Evolutionary conservation across 2,329 filamentous ascomycete genomes (phyloP), one percentile per base, ranked within the genome.

Genomic region (Dactylonectria macrodidyma): DNA sequence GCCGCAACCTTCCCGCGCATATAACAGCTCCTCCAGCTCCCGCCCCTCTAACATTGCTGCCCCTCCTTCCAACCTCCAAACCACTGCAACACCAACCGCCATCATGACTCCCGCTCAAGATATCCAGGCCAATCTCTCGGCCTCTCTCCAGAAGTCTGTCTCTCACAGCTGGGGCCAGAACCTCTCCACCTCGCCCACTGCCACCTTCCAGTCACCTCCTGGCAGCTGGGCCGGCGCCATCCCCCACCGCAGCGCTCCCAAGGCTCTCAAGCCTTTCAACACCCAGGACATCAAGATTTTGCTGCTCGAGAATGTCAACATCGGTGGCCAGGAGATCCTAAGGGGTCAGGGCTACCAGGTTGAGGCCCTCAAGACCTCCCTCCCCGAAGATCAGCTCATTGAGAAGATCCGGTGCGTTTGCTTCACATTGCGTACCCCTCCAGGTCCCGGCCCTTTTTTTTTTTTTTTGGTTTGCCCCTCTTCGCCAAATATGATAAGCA

Each of bases 281-380:
- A 96, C 95, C 24, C 91, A 95, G 78, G 95, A 98, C 79, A 95
- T 99, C 84, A 98, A 98, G 85, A 97, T 99, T 64, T 84, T 99
- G 65, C 88, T 99, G 19, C 86, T 99, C 36, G 96, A 99, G 81
- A 99, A 98, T 83, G 93, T 99, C 78, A 99, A 99, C 81, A 86
- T 94, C 82, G 94, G 94, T 26, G 96, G 96, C 14, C 89, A 91
- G 76, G 91, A 97, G 54, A 95, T 98, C 65, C 86, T 99, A 65
- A 89, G 84, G 65, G 87, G 85, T 64, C 95, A 99, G 83, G 96
- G 96, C 66, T 99, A 99, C 81, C 96, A 99, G 83, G 96, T 99
- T 38, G 96, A 99, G 83, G 89, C 91, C 57, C 84, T 95, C 72
- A 99, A 98, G 86, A 91, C 90, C 71, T 97, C 95, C 38, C 85